phyloP scores from a whole-genome alignment of 2,329 filamentous ascomycete species.

The Fusarium penzigii region DNA sequence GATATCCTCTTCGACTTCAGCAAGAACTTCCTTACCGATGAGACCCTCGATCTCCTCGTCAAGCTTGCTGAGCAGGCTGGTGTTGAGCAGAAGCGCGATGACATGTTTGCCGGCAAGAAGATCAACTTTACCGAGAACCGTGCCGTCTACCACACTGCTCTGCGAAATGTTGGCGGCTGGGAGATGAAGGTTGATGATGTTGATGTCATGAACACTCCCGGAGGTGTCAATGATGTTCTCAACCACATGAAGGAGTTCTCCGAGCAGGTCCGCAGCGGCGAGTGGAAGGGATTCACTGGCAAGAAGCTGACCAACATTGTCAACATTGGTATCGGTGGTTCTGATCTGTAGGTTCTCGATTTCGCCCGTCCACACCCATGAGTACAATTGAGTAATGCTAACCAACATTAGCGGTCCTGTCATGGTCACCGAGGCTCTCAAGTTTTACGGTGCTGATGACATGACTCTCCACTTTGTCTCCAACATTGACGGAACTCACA shows the following conservation, averaged over 20 bases:
- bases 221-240: constrained; percentile 86
- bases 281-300: constrained; percentile 96
- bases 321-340: constrained; percentile 98
- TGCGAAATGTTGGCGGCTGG: constrained; percentile 86
- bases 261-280: constrained; percentile 87
- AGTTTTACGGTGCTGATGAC: constrained; percentile 84
- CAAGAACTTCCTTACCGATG: constrained; percentile 97
- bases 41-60: constrained; percentile 83
- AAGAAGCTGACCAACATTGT: constrained; percentile 96
- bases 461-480: constrained; percentile 97
- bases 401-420: constrained; percentile 73
- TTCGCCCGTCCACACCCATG: constrained; percentile 1
- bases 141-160: constrained; percentile 91
- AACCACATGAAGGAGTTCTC: constrained; percentile 99
- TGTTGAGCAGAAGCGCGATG: constrained; percentile 90
- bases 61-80: constrained; percentile 90
- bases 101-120: constrained; percentile 96
- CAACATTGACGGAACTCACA: constrained; percentile 99
- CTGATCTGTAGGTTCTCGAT: constrained; percentile 85
- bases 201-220: constrained; percentile 87
- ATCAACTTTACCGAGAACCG: constrained; percentile 99
- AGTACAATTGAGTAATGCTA: constrained; percentile 4
- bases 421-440: constrained; percentile 98
- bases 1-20: constrained; percentile 98
- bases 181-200: constrained; percentile 82